Conservation (phyloP, 169 alveolate species). For the Toxoplasma gondii region DNA sequence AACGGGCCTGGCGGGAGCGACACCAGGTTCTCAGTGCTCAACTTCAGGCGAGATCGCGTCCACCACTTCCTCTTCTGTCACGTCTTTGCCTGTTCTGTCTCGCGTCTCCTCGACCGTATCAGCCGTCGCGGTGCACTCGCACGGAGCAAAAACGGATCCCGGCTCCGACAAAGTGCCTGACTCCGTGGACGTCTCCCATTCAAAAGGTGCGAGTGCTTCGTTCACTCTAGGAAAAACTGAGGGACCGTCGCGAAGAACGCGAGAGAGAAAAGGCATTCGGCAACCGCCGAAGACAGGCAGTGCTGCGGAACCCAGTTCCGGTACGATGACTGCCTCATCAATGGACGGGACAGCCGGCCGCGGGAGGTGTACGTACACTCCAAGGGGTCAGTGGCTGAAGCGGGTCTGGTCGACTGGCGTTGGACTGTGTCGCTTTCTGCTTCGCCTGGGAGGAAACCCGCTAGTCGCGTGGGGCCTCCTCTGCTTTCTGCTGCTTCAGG, state of each 20-base stretch:
- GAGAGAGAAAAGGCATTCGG: not conserved
- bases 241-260: not conserved
- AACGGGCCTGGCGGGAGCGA: too few relatives aligned
- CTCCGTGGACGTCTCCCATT: too few relatives aligned
- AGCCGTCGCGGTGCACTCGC: too few relatives aligned
- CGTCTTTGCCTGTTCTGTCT: too few relatives aligned
- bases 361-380: not conserved
- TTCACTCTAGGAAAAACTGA: too few relatives aligned
- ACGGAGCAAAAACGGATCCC: too few relatives aligned
- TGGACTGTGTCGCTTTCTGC: not conserved
- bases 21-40: too few relatives aligned
- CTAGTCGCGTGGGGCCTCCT: constrained; percentile 1
- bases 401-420: not conserved
- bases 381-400: not conserved
- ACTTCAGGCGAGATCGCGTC: too few relatives aligned
- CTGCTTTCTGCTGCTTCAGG: constrained; percentile 3
- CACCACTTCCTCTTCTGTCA: too few relatives aligned
- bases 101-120: too few relatives aligned
- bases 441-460: not conserved
- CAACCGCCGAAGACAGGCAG: not conserved
- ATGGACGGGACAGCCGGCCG: not conserved
- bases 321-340: not conserved
- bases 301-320: not conserved
- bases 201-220: too few relatives aligned
- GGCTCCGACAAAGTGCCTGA: too few relatives aligned